Evolutionary conservation across 768 basidiomycete species (phyloP).

Genomic region (Serendipita vermifera): DNA sequence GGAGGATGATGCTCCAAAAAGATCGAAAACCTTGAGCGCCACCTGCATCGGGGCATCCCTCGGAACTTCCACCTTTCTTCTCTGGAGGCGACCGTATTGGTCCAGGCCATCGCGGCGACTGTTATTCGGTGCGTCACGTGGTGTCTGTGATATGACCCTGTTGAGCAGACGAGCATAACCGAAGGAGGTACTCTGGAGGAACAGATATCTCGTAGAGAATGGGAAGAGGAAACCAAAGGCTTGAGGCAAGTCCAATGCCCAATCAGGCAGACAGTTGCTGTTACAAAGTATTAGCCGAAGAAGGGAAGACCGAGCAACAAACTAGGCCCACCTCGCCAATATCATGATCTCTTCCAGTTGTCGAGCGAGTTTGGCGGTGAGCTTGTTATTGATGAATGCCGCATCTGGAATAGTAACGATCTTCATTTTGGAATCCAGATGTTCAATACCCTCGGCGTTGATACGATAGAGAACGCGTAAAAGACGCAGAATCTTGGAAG

Average conservation of each 20-base stretch:
- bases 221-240: constrained; percentile 99
- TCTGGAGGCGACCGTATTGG: constrained; percentile 80
- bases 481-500: constrained; percentile 81
- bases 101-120: constrained; percentile 80
- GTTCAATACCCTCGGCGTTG: constrained; percentile 37
- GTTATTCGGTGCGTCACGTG: constrained; percentile 53
- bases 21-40: constrained; percentile 89
- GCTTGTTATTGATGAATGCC: constrained; percentile 92
- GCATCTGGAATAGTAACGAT: constrained; percentile 56
- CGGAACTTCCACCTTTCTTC: constrained; percentile 95
- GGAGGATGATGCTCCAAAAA: constrained; percentile 89
- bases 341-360: constrained; percentile 99
- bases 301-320: too few species aligned
- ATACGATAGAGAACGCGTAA: constrained; percentile 77
- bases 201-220: constrained; percentile 92
- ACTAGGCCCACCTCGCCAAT: constrained; percentile 65
- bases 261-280: constrained; percentile 92
- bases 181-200: constrained; percentile 94
- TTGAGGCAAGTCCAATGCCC: constrained; percentile 90
- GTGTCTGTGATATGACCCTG: constrained; percentile 87
- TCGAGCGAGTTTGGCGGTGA: constrained; percentile 93
- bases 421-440: constrained; percentile 10
- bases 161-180: constrained; percentile 92
- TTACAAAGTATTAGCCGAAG: too few species aligned
- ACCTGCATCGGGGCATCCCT: constrained; percentile 91